Evolutionary conservation across 768 basidiomycete species (phyloP), one percentile per base, ranked within the genome.

Genomic region (Grammothele lineata): DNA sequence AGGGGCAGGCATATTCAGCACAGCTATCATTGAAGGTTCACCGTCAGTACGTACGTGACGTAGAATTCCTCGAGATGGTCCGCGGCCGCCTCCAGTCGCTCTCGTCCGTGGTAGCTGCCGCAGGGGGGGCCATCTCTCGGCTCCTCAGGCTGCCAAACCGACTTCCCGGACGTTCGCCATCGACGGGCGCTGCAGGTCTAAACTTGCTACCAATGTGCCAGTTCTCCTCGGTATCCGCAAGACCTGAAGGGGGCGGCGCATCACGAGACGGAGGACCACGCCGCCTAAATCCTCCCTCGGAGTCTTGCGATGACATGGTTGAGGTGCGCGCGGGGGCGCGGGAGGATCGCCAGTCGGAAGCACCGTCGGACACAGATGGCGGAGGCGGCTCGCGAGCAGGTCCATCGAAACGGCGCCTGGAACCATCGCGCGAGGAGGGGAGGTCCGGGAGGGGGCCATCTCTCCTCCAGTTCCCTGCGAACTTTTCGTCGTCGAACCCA

Each of bases 401-500:
- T 10, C 61, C 37, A n/a, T 88, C 85, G 53, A 77, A 77, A 35
- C 81, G 80, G 48, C 85, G 80, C 33, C 83, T 80, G 19, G 83
- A 77, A 7, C 76, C 64, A 38, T 86, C 86, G 17, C 78, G 78
- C 37, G 78, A 73, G n/a, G 73, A 69, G n/a, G 71, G 71, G 1
- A 74, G 57, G 45, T 85, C 83, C 18, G 90, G 86, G 19, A 92
- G 76, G 39, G 93, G 94, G 0, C 87, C 91, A 14, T 91, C 84
- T 47, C 93, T 81, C 46, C 93, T 74, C 93, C 93, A 96, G 37
- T 80, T 82, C 17, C 72, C 81, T 40, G 88, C 81, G 53, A 92
- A 92, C 63, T 94, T 94, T 14, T 85, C 69, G 44, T 83, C 86
- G 7, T 92, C 91, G 37, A 82, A 83, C 26, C 69, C 64, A 38